Conservation (phyloP, 2,329 filamentous ascomycete species). For the Fusarium sp. region DNA sequence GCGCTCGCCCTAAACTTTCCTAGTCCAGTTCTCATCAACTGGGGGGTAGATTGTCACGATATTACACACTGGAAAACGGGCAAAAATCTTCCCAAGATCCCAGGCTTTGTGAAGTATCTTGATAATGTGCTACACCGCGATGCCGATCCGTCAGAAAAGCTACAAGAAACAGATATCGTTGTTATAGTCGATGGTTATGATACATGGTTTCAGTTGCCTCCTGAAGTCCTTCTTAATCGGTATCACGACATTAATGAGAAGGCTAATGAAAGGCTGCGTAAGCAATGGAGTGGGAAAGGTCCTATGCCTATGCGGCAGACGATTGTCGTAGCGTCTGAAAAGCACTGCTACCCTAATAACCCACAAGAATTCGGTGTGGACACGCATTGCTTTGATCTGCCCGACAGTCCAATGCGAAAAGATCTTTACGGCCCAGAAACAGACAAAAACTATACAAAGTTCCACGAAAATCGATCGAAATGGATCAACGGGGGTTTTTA, state of each 20-base stretch:
- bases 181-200: not conserved
- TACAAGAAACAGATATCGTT: constrained; percentile 4
- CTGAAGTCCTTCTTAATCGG: not conserved
- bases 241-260: not conserved
- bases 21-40: constrained; percentile 19
- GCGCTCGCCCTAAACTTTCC: constrained; percentile 19
- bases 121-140: constrained; percentile 14
- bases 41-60: constrained; percentile 5
- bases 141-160: constrained; percentile 7
- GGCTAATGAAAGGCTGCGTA: not conserved
- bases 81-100: constrained; percentile 10
- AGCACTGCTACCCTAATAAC: not conserved
- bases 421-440: not conserved
- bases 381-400: not conserved
- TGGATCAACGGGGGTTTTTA: not conserved
- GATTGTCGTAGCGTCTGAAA: not conserved
- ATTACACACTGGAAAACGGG: constrained; percentile 10
- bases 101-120: constrained; percentile 15
- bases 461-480: not conserved
- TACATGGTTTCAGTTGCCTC: not conserved
- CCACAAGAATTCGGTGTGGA: not conserved
- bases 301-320: not conserved
- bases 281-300: not conserved
- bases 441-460: not conserved
- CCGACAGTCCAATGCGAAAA: not conserved